These are phyloP conservation scores for Triglochin maritima DNA, from an alignment of 106 monocot species.

Conservation along the genomic window DNA sequence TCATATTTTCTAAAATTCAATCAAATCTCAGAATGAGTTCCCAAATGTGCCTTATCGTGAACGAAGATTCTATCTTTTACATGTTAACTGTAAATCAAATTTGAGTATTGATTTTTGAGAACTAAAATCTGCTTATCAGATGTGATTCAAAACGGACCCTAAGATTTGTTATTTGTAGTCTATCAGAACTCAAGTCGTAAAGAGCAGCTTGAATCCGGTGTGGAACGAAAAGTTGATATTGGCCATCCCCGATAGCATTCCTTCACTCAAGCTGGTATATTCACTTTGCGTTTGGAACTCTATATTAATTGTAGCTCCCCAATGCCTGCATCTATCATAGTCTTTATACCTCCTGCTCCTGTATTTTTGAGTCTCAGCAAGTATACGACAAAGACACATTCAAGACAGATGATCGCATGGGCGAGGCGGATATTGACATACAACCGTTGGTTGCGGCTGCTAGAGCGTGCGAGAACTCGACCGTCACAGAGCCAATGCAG, in stretches of 20 bases:
- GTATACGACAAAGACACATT: conserved; percentile 94
- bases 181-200: conserved; percentile 85
- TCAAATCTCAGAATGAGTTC: no score
- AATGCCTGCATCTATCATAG: background rate
- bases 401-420: conserved; percentile 76
- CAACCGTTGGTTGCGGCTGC: conserved; percentile 66
- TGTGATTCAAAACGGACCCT: no score
- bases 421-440: conserved; percentile 90
- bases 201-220: conserved; percentile 78
- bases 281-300: background rate
- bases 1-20: no score
- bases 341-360: background rate
- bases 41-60: background rate
- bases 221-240: conserved; percentile 90
- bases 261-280: conserved; percentile 73
- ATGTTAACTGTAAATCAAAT: background rate
- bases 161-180: conserved; percentile 31
- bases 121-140: no score
- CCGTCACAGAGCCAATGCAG: conserved; percentile 37
- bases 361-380: conserved; percentile 26
- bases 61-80: background rate
- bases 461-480: conserved; percentile 57
- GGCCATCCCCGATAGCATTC: conserved; percentile 74
- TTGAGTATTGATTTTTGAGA: no score
- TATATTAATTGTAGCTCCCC: no score